A percentile compares a stretch with the other conserved stretches of the same genome.
Conservation (phyloP, 768 basidiomycete species). For the Mycena rosella region DNA sequence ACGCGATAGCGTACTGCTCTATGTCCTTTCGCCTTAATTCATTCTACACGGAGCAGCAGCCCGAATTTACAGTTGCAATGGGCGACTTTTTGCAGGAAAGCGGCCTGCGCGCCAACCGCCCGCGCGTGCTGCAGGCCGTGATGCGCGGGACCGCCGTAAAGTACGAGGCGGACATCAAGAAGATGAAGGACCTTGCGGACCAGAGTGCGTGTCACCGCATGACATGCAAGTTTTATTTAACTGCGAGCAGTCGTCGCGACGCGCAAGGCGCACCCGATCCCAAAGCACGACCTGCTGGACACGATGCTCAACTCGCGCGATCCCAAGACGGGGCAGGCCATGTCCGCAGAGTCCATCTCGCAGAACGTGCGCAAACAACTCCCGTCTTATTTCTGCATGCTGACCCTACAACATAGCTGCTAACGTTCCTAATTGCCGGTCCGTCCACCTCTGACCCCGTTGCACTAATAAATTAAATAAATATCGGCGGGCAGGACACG, state of each 20-base stretch:
- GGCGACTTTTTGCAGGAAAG: constrained; percentile 55
- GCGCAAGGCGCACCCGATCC: constrained; percentile 51
- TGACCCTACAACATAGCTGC: constrained; percentile 43
- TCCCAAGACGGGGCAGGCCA: constrained; percentile 55
- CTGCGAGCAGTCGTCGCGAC: constrained; percentile 51
- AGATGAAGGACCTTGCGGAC: constrained; percentile 56
- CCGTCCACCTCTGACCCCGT: not conserved
- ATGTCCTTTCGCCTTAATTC: constrained; percentile 61
- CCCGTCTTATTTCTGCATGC: not conserved
- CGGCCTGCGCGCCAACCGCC: constrained; percentile 50
- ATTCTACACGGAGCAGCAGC: constrained; percentile 55
- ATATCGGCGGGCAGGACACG: constrained; percentile 35
- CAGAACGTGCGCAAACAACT: constrained; percentile 49
- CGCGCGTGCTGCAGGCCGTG: constrained; percentile 49
- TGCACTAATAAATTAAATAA: not conserved
- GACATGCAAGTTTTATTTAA: constrained; percentile 2
- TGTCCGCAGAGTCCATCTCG: constrained; percentile 57
- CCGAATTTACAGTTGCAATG: constrained; percentile 57
- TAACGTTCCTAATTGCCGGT: constrained; percentile 66
- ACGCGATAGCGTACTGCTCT: constrained; percentile 60
- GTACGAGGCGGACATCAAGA: constrained; percentile 55
- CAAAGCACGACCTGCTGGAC: constrained; percentile 59
- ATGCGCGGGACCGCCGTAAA: constrained; percentile 52
- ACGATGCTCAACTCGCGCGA: constrained; percentile 61
- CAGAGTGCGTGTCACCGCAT: constrained; percentile 47